phyloP scores from a whole-genome alignment of 2,329 filamentous ascomycete genomes.

The Ascochyta clinopodiicola region DNA sequence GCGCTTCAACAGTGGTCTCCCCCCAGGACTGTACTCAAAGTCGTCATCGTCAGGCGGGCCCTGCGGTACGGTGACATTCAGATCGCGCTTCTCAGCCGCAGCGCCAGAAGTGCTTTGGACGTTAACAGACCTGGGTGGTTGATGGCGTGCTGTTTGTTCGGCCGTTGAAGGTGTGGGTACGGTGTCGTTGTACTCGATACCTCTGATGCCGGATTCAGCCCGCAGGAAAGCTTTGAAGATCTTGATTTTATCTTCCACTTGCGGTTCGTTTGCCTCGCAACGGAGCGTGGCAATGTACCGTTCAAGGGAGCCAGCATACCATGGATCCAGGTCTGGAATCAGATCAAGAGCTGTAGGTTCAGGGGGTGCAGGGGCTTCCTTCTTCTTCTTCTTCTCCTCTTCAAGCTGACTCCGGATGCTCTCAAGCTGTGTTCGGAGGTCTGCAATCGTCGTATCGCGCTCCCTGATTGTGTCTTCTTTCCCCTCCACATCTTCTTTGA shows the following conservation, averaged over 20 bases:
- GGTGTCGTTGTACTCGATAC: slow-evolving; percentile 52
- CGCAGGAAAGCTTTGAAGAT: slow-evolving; percentile 59
- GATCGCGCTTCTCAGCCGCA: slow-evolving; percentile 17
- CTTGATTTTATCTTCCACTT: slow-evolving; percentile 60
- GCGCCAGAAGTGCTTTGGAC: slow-evolving; percentile 12
- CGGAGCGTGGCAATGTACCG: slow-evolving; percentile 63
- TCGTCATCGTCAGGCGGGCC: slow-evolving; percentile 24
- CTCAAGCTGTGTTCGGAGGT: slow-evolving; percentile 33
- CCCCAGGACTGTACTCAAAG: slow-evolving; percentile 60
- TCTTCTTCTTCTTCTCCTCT: slow-evolving; percentile 35
- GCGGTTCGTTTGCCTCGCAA: slow-evolving; percentile 55
- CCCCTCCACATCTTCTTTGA: slow-evolving; percentile 45
- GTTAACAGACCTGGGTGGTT: slow-evolving; percentile 2
- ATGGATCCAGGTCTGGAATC: slow-evolving; percentile 63
- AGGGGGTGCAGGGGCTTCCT: slow-evolving; percentile 27
- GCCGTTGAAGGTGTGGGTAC: slow-evolving; percentile 24
- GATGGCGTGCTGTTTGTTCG: slow-evolving; percentile 6
- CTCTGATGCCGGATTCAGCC: slow-evolving; percentile 44
- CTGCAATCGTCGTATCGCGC: slow-evolving; percentile 30
- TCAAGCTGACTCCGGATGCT: slow-evolving; percentile 33
- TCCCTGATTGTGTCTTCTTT: slow-evolving; percentile 43
- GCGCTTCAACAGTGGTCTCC: slow-evolving; percentile 54
- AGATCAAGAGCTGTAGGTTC: slow-evolving; percentile 41
- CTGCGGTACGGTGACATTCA: slow-evolving; percentile 25
- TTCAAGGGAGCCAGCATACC: slow-evolving; percentile 63